Evolutionary conservation across 75 land plant species (phyloP).

Genomic region (Picea glauca): DNA sequence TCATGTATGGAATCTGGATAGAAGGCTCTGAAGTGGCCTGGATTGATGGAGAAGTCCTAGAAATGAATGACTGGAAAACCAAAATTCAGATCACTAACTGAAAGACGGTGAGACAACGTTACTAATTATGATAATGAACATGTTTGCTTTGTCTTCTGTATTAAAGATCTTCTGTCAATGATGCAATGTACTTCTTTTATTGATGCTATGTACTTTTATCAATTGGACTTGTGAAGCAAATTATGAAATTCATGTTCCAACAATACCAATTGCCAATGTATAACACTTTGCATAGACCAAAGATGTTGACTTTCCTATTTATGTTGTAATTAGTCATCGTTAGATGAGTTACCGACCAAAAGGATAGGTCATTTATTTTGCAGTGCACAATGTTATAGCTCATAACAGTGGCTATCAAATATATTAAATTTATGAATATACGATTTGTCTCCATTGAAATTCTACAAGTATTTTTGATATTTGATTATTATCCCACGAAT

Average conservation of each 20-base stretch:
- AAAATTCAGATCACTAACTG: constrained; percentile 56
- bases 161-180: not conserved
- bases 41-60: constrained; percentile 89
- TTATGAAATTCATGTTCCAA: not conserved
- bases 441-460: too few species aligned
- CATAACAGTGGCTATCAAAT: too few species aligned
- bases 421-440: too few species aligned
- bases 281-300: not conserved
- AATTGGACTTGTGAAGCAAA: not conserved
- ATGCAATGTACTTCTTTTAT: not conserved
- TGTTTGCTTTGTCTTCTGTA: not conserved
- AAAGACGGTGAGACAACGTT: constrained; percentile 49
- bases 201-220: too few species aligned
- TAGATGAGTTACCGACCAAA: not conserved
- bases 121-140: not conserved
- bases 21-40: constrained; percentile 85
- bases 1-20: constrained; percentile 82
- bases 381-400: too few species aligned
- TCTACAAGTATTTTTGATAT: too few species aligned
- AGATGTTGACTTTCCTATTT: not conserved
- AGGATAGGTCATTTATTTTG: too few species aligned
- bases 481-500: too few species aligned
- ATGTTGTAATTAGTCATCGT: not conserved
- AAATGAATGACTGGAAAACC: constrained; percentile 57
- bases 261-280: not conserved